Evolutionary conservation across 306 rosid genomes (phyloP).

Genomic region (Rubus parviflorus): DNA sequence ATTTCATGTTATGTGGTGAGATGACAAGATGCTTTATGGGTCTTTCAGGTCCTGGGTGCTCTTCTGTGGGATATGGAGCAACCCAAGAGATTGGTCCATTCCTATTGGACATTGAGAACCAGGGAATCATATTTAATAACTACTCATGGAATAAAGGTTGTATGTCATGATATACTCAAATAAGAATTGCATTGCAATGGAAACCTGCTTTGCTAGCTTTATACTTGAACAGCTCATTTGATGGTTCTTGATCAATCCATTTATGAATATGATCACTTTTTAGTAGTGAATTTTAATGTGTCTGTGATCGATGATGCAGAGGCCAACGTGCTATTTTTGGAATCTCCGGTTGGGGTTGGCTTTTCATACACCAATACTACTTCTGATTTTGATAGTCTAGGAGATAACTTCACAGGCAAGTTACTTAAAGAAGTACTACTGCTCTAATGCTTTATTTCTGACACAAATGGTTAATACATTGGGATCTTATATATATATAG

Average conservation of each 20-base stretch:
- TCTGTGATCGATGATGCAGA: conserved; percentile 47
- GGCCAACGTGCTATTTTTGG: conserved; percentile 83
- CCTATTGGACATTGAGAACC: conserved; percentile 60
- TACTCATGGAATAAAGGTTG: conserved; percentile 78
- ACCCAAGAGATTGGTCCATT: conserved; percentile 94
- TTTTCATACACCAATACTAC: conserved; percentile 83
- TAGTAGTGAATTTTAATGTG: conserved; percentile 17
- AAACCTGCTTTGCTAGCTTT: neutral
- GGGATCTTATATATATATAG: neutral
- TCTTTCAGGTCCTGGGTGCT: conserved; percentile 90
- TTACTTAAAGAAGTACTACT: neutral
- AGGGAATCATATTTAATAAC: conserved; percentile 53
- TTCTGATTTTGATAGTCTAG: conserved; percentile 62
- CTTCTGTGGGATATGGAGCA: conserved; percentile 95
- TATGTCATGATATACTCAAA: neutral
- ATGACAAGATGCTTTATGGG: conserved; percentile 43
- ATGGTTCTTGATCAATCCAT: conserved; percentile 8
- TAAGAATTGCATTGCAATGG: neutral
- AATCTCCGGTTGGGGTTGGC: conserved; percentile 96
- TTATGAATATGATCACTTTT: neutral
- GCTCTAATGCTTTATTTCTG: neutral
- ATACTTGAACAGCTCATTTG: neutral
- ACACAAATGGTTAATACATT: neutral
- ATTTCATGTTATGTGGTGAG: conserved; percentile 43
- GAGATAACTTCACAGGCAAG: conserved; percentile 83